Percentiles rank a stretch among this genome's conserved stretches.
phyloP scores from a whole-genome alignment of 164 flowering plant genomes.

The Chimonanthus praecox region DNA sequence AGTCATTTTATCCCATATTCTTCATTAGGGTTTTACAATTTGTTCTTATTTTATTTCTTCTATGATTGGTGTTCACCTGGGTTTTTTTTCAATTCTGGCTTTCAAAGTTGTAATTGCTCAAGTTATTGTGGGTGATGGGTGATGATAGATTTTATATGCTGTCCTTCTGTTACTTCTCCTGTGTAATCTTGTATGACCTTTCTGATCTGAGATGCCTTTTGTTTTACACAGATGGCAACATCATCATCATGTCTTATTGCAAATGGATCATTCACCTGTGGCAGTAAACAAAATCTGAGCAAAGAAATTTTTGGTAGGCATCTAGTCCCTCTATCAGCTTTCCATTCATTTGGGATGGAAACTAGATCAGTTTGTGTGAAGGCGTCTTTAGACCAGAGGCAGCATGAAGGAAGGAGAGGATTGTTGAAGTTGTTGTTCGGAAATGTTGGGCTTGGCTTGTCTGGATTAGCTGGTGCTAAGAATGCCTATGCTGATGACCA shows the following conservation, averaged over 20 bases:
- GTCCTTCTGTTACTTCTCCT: constrained; percentile 3
- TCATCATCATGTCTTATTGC: constrained; percentile 72
- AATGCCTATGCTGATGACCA: constrained; percentile 88
- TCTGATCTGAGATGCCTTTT: not conserved
- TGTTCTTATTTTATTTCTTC: too few relatives aligned
- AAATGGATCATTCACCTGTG: constrained; percentile 42
- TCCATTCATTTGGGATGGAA: constrained; percentile 33
- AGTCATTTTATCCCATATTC: too few relatives aligned
- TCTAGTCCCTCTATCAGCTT: constrained; percentile 26
- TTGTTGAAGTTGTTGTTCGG: constrained; percentile 71
- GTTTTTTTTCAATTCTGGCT: too few relatives aligned
- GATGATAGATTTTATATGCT: not conserved
- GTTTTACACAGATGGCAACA: constrained; percentile 51
- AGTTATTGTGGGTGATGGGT: not conserved
- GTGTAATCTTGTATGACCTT: not conserved
- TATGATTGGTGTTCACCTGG: too few relatives aligned
- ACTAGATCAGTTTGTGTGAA: constrained; percentile 33
- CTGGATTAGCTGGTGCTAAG: constrained; percentile 52
- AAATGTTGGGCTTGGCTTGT: constrained; percentile 56
- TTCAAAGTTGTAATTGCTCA: not conserved
- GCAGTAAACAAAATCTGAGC: constrained; percentile 25
- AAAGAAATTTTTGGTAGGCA: constrained; percentile 45
- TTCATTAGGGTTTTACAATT: too few relatives aligned
- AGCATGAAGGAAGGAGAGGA: constrained; percentile 66
- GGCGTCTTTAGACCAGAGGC: constrained; percentile 52